Conservation (phyloP, 768 basidiomycete species). For the Dendrothele bispora region DNA sequence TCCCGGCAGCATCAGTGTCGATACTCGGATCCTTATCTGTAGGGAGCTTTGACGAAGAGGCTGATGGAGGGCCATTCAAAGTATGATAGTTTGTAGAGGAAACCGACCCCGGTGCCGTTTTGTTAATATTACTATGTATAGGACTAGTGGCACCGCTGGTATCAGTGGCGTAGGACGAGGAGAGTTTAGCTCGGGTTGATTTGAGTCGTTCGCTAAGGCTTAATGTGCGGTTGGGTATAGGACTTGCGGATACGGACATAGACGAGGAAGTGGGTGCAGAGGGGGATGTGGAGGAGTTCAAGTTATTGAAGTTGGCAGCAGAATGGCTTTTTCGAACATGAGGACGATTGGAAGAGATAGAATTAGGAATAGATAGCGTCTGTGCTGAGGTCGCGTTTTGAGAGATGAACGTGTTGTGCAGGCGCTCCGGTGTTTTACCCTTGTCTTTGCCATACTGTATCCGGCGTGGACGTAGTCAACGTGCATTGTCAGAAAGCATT, state of each 20-base stretch:
- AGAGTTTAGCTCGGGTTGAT: neutral
- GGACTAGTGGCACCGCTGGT: neutral
- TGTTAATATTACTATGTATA: neutral
- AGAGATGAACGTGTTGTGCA: slow-evolving; percentile 35
- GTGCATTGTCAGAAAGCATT: neutral
- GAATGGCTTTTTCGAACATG: slow-evolving; percentile 18
- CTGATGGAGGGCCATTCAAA: slow-evolving; percentile 7
- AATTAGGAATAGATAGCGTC: slow-evolving; percentile 33
- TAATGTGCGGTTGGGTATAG: neutral
- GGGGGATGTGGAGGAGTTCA: slow-evolving; percentile 3
- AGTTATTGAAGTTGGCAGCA: slow-evolving; percentile 9
- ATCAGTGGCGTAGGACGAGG: neutral
- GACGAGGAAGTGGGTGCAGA: neutral
- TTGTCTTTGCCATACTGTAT: slow-evolving; percentile 56
- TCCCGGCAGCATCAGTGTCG: too few relatives aligned
- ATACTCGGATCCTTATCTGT: too few relatives aligned
- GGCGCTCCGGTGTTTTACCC: slow-evolving; percentile 45
- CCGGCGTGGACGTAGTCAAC: slow-evolving; percentile 8
- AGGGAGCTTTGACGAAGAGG: slow-evolving; percentile 11
- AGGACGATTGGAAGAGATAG: slow-evolving; percentile 16
- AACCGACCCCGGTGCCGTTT: neutral
- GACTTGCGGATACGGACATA: neutral
- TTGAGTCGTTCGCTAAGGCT: neutral
- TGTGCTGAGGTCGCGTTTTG: slow-evolving; percentile 35
- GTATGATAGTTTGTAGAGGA: neutral